Base-by-base conservation (phyloP, 371 early-diverging fungal genomes). In the Haplosporangium sp. region DNA sequence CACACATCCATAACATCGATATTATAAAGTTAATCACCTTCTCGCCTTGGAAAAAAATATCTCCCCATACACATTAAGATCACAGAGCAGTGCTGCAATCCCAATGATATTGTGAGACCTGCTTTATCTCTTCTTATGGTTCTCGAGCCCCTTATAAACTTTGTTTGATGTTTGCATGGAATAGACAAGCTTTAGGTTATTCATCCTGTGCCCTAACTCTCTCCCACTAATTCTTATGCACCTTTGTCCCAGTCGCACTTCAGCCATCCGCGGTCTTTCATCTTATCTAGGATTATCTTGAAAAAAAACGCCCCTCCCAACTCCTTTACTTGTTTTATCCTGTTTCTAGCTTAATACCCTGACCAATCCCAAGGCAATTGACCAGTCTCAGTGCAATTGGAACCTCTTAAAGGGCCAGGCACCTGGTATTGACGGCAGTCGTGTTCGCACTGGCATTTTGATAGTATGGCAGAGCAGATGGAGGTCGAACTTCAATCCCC, bases 401-500 rank as follows among this genome's bases (percentile, higher is more conserved):
- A 17, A n/a, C 27, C 42, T 11, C 60, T 62, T 35, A 47, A 62
- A 17, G 48, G 17, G 27, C 27, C 27, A 27, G 27, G 27, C 27
- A 27, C 15, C 40, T 62, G 8, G 63, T 39, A 19, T 39, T 19
- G 40, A 37, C 38, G n/a, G 39, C 17, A 59, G n/a, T 38, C 40
- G 38, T 59, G 38, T 17, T 39, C 27, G 20, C 61, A 35, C 27
- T 45, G 61, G 56, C 15, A 37, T 44, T 42, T 50, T n/a, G 34
- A 38, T 44, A 55, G 2, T 15, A 68, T 74, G 68, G 55, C 74
- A 44, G 45, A 68, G 61, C 27, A 57, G 11, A 55, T 68, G 44
- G 59, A 45, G 15, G 58, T 72, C 65, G 67, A 73, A 38, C 37
- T 19, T 57, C 88, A 87, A 63, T 84, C 85, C 47, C 90, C 87